Percentiles rank a stretch among this genome's conserved stretches.
Evolutionary conservation across 768 basidiomycete species (phyloP).

Genomic region (Cubamyces lactineus): DNA sequence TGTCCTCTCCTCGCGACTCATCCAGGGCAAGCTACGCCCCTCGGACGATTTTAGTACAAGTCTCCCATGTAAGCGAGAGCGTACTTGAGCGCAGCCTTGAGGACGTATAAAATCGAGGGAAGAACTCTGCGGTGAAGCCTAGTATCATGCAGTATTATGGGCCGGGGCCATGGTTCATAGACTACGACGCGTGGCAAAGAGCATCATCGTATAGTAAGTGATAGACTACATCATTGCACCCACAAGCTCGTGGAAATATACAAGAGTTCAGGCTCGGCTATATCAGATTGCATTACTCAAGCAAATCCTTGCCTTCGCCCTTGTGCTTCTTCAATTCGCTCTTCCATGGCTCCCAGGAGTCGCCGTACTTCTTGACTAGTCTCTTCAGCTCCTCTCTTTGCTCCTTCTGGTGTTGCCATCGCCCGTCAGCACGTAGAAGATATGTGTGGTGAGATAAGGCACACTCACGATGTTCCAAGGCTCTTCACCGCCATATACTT

Average conservation of each 20-base stretch:
- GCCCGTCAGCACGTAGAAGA: conserved; percentile 3
- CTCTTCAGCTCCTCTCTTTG: conserved; percentile 77
- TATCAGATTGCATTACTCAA: conserved; percentile 10
- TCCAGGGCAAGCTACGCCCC: too few relatives aligned
- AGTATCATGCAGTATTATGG: too few relatives aligned
- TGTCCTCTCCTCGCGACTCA: too few relatives aligned
- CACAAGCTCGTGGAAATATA: too few relatives aligned
- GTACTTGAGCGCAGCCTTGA: too few relatives aligned
- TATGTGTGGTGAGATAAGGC: not conserved
- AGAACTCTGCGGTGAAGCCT: too few relatives aligned
- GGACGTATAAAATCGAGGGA: too few relatives aligned
- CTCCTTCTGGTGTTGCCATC: conserved; percentile 57
- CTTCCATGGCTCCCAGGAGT: conserved; percentile 86
- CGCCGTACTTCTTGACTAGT: conserved; percentile 83
- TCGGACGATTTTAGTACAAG: too few relatives aligned
- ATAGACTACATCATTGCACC: not conserved
- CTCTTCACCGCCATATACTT: conserved; percentile 84
- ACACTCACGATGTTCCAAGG: conserved; percentile 81
- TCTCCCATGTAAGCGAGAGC: too few relatives aligned
- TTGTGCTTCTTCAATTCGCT: conserved; percentile 77
- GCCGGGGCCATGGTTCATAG: too few relatives aligned
- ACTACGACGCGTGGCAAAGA: too few relatives aligned
- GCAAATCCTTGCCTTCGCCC: conserved; percentile 63
- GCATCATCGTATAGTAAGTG: not conserved
- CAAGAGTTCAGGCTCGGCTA: not conserved